Percentiles rank a stretch among this genome's conserved stretches.
These are phyloP conservation scores for Malus hybrid DNA, from an alignment of 331 rosid species.

Conservation along the genomic window DNA sequence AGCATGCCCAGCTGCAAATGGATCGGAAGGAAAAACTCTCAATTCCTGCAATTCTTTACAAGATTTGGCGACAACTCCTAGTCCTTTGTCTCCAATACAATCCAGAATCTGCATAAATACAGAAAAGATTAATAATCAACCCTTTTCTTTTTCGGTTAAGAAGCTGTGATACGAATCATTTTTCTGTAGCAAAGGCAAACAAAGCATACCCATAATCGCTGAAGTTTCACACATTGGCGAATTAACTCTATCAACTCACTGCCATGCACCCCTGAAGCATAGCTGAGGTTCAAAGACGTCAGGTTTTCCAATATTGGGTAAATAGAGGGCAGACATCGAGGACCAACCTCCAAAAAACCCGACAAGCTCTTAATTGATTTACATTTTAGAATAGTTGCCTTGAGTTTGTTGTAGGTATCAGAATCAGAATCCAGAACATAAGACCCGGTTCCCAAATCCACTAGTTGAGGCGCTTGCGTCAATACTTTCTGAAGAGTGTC, in stretches of 20 bases:
- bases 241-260: constrained; percentile 47
- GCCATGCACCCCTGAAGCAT: constrained; percentile 71
- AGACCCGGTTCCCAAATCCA: constrained; percentile 81
- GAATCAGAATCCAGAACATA: constrained; percentile 42
- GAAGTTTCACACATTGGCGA: constrained; percentile 55
- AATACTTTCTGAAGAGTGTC: constrained; percentile 57
- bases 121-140: constrained; percentile 4
- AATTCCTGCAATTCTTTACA: constrained; percentile 85
- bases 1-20: constrained; percentile 39
- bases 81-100: constrained; percentile 82
- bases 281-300: constrained; percentile 79
- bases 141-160: neutral
- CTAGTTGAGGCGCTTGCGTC: constrained; percentile 60
- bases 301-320: constrained; percentile 61
- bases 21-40: constrained; percentile 82
- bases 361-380: constrained; percentile 71
- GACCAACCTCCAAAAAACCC: constrained; percentile 76
- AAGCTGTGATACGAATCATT: neutral
- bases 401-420: constrained; percentile 36
- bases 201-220: constrained; percentile 74
- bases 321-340: constrained; percentile 52
- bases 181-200: neutral
- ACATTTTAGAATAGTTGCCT: constrained; percentile 45
- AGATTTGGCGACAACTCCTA: constrained; percentile 55
- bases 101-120: constrained; percentile 56